Evolutionary conservation across 495 filamentous ascomycete species (phyloP).

Genomic region (Penicillium cosmopolitanum): DNA sequence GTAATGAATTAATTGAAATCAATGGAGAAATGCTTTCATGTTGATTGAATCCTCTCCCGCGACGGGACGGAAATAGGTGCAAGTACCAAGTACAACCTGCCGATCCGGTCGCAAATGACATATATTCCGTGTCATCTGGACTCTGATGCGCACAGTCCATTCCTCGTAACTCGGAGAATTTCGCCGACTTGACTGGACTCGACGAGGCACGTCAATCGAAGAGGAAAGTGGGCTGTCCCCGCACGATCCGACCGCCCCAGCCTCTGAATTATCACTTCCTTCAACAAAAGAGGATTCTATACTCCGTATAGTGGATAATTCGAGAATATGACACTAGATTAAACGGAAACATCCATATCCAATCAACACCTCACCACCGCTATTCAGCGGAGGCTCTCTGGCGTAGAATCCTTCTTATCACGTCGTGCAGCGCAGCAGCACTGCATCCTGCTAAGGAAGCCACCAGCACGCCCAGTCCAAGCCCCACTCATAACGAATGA

Average conservation of each 20-base stretch:
- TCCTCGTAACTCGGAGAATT: constrained; percentile 3
- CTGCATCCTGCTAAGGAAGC: neutral
- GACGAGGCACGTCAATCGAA: neutral
- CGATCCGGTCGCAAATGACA: constrained; percentile 1
- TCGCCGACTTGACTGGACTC: neutral
- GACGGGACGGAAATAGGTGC: neutral
- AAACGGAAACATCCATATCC: neutral
- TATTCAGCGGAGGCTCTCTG: constrained; percentile 19
- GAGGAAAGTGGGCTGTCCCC: constrained; percentile 3
- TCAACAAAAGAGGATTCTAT: no score
- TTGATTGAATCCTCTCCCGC: neutral
- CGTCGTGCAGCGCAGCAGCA: constrained; percentile 1
- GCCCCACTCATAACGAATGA: neutral
- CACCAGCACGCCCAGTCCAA: neutral
- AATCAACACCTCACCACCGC: constrained; percentile 12
- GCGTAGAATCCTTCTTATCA: neutral
- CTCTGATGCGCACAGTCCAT: constrained; percentile 6
- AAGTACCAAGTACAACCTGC: neutral
- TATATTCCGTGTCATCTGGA: constrained; percentile 6
- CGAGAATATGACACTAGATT: neutral
- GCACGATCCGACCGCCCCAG: constrained; percentile 1
- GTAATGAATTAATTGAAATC: neutral
- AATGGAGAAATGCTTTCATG: neutral
- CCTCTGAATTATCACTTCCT: neutral
- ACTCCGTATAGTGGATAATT: no score